Percentiles rank a stretch among this genome's conserved stretches.
Evolutionary conservation across 108 stramenopile species (phyloP).

Genomic region (Nitzschia inconspicua): DNA sequence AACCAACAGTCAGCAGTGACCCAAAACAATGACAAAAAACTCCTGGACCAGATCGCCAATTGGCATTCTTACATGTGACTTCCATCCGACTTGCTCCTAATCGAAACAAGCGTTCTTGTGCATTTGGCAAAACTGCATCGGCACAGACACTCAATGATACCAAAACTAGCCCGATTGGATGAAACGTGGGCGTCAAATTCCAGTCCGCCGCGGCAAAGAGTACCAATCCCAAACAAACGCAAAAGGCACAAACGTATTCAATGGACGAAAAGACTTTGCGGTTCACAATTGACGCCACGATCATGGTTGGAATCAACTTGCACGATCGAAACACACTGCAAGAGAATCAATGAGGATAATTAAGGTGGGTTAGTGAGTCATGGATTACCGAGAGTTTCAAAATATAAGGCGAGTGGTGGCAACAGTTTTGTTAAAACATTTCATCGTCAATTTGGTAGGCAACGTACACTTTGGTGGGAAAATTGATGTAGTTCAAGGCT

Average conservation of each 20-base stretch:
- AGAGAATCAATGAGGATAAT: no score
- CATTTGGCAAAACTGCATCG: constrained; percentile 92
- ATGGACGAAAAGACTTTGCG: constrained; percentile 60
- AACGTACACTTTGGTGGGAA: constrained; percentile 95
- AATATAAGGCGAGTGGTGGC: no score
- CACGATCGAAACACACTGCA: constrained; percentile 18
- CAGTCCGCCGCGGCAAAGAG: constrained; percentile 92
- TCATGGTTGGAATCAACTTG: constrained; percentile 88
- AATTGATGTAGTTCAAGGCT: constrained; percentile 94
- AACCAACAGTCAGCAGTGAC: no score
- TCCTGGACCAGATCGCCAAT: no score
- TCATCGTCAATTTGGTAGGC: constrained; percentile 89
- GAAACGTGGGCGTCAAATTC: constrained; percentile 77
- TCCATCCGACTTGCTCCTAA: constrained; percentile 72
- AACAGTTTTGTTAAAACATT: no score
- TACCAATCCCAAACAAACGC: constrained; percentile 87
- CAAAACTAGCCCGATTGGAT: constrained; percentile 83
- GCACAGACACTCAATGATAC: constrained; percentile 87
- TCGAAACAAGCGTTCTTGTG: constrained; percentile 87
- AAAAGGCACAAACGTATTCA: constrained; percentile 84
- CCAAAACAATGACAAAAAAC: no score
- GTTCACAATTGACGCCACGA: constrained; percentile 84
- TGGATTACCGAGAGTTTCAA: no score
- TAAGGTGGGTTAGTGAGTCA: no score
- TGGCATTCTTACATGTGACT: constrained; percentile 66